Conservation (phyloP, 768 basidiomycete species). For the Suillus ampliporus region DNA sequence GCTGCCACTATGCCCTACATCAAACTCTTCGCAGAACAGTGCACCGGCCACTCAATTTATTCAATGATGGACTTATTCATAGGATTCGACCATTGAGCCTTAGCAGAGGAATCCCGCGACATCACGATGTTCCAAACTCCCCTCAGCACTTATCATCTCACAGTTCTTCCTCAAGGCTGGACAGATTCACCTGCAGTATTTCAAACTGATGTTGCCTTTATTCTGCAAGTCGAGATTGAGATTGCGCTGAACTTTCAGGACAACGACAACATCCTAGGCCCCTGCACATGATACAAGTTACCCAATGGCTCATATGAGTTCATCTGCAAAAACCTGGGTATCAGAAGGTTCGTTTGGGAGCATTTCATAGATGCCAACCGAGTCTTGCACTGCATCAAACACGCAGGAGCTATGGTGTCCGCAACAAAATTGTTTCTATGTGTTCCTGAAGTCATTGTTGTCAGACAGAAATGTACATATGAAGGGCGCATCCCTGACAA, state of each 20-base stretch:
- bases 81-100: no score
- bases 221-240: not conserved
- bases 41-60: no score
- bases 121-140: no score
- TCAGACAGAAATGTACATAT: constrained; percentile 34
- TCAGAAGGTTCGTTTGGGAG: constrained; percentile 33
- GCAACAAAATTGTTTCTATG: constrained; percentile 41
- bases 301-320: constrained; percentile 14
- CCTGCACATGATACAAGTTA: no score
- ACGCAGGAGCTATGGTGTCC: constrained; percentile 44
- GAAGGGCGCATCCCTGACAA: constrained; percentile 36
- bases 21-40: no score
- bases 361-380: constrained; percentile 41
- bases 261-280: no score
- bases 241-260: no score
- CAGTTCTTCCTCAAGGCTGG: constrained; percentile 37
- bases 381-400: constrained; percentile 38
- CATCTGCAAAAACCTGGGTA: constrained; percentile 20
- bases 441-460: constrained; percentile 21
- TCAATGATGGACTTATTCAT: no score
- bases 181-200: constrained; percentile 12
- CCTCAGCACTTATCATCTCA: no score
- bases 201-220: not conserved
- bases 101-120: no score
- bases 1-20: no score